These are phyloP conservation scores for Leccinum broughii DNA, from an alignment of 768 basidiomycete species.

Conservation along the genomic window DNA sequence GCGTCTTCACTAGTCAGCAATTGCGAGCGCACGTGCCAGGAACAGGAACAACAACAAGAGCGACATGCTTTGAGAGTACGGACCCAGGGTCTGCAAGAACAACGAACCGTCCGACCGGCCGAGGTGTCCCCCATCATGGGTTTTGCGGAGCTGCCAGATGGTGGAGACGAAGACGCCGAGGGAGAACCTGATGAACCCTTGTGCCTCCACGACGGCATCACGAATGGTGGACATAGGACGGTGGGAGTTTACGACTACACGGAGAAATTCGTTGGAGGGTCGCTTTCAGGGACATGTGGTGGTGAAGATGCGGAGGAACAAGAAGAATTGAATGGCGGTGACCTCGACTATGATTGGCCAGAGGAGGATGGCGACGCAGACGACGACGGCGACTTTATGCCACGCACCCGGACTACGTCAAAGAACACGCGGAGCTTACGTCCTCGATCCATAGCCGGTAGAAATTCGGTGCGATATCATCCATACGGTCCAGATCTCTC, in stretches of 20 bases:
- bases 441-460: constrained; percentile 36
- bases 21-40: constrained; percentile 40
- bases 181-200: constrained; percentile 35
- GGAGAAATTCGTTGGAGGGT: constrained; percentile 19
- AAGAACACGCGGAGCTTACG: constrained; percentile 39
- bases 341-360: constrained; percentile 32
- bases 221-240: constrained; percentile 31
- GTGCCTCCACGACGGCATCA: constrained; percentile 21
- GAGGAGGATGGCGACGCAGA: constrained; percentile 33
- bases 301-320: constrained; percentile 30
- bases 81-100: constrained; percentile 35
- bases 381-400: constrained; percentile 37
- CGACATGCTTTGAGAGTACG: constrained; percentile 31
- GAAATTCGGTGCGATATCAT: constrained; percentile 35
- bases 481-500: constrained; percentile 31
- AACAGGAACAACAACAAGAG: constrained; percentile 38
- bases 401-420: constrained; percentile 35
- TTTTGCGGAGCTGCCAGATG: constrained; percentile 31
- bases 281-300: constrained; percentile 22
- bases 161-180: constrained; percentile 38
- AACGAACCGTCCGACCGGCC: constrained; percentile 34
- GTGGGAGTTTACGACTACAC: constrained; percentile 27
- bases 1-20: constrained; percentile 30
- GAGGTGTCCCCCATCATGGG: constrained; percentile 35
- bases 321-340: constrained; percentile 25